Base-by-base conservation (phyloP, 2,329 filamentous ascomycete species). In the Calonectria leucothoes region DNA sequence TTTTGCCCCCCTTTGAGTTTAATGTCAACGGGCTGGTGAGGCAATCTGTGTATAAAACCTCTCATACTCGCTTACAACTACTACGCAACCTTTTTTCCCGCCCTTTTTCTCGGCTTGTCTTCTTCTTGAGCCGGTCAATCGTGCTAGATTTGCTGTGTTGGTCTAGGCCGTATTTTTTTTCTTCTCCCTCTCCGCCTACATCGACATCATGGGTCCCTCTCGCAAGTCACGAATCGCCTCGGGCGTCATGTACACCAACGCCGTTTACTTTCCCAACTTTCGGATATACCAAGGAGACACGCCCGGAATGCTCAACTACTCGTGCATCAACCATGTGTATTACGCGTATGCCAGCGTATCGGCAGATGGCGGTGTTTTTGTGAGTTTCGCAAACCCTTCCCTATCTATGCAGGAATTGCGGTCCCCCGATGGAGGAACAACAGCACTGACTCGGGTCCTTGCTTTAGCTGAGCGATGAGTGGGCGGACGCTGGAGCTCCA, bases 211-310 rank as follows among this genome's bases (percentile, higher is more conserved):
- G 76, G 86, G 86, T 64, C 84, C 85, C 17, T 87, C 86, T 52
- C 86, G 85, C 80, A 88, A 84, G 82, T 84, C 86, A 76, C 87
- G 86, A 74, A 85, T 88, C 77, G 81, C 85, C 51, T 83, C 85
- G 37, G 82, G 82, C 73, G 86, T 92, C 74, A 90, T 91, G 85
- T 90, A 88, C 81, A 91, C 90, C 80, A 97, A 97, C 83, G 94
- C 93, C 27, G 93, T 95, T 23, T 97, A 96, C 85, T 97, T 95
- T 83, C 94, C 94, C n/a, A 96, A 95, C 84, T 92, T 91, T 86
- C 88, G 92, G 72, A 91, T 95, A 77, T 95, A 95, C 84, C 88
- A 89, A 70, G 90, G 93, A 75, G 91, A 94, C 79, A 93, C 93
- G 20, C 94, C 94, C 0, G 94, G 91, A 1, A 91, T 91, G 69